phyloP scores from a whole-genome alignment of 2,329 filamentous ascomycete genomes.

The Xylaria sp. region DNA sequence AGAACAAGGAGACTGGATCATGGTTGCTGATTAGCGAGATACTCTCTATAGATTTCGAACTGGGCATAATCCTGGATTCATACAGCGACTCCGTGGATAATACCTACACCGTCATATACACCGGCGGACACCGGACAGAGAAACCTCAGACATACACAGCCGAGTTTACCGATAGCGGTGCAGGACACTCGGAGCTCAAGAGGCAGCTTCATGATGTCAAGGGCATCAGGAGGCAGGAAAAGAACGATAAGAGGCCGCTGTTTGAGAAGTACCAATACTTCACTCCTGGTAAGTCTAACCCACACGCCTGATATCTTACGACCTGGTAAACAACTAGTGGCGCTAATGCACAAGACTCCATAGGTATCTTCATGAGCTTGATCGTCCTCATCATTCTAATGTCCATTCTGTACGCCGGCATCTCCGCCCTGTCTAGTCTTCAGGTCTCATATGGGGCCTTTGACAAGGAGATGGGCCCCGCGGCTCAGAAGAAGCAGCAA shows the following conservation, averaged over 20 bases:
- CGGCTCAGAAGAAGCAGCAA: conserved; percentile 84
- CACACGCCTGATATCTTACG: not conserved
- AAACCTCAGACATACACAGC: conserved; percentile 69
- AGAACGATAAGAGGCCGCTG: conserved; percentile 63
- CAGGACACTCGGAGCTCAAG: conserved; percentile 77
- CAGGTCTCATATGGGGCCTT: conserved; percentile 95
- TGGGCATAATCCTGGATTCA: conserved; percentile 60
- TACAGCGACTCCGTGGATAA: conserved; percentile 50
- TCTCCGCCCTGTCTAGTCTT: conserved; percentile 80
- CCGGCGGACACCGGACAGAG: conserved; percentile 66
- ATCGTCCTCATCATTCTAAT: conserved; percentile 76
- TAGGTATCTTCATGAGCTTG: conserved; percentile 90
- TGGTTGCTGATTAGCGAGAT: conserved; percentile 9
- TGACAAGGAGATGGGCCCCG: conserved; percentile 94
- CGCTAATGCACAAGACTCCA: conserved; percentile 2
- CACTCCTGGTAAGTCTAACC: conserved; percentile 73
- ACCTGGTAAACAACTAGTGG: not conserved
- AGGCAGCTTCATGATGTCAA: conserved; percentile 57
- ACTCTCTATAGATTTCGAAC: conserved; percentile 56
- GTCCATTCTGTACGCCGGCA: conserved; percentile 79
- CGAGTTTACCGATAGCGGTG: conserved; percentile 62
- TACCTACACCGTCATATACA: conserved; percentile 80
- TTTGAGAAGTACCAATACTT: conserved; percentile 98
- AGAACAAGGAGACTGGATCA: not conserved
- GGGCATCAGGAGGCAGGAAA: conserved; percentile 50